Percentiles rank a stretch among this genome's conserved stretches.
Evolutionary conservation across 2,329 filamentous ascomycete genomes (phyloP).

Genomic region (Xylaria sp.): DNA sequence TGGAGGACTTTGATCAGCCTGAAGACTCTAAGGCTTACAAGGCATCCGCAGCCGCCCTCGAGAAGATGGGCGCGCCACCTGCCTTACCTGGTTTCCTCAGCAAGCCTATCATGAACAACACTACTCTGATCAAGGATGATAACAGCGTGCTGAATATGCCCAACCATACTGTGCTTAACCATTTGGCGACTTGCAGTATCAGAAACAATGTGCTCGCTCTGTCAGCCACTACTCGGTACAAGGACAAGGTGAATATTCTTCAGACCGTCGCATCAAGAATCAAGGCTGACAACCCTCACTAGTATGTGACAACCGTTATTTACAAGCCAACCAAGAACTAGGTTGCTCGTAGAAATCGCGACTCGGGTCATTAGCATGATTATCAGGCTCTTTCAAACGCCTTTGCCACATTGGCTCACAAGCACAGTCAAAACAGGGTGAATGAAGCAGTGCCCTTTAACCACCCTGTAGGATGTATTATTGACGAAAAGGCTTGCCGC

Average conservation of each 20-base stretch:
- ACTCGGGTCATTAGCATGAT: background rate
- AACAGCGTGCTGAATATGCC: conserved; percentile 95
- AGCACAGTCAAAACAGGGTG: background rate
- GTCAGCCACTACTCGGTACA: conserved; percentile 95
- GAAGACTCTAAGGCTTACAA: conserved; percentile 73
- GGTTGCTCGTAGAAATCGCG: conserved; percentile 10
- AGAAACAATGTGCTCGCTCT: conserved; percentile 94
- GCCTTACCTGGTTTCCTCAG: conserved; percentile 83
- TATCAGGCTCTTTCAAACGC: background rate
- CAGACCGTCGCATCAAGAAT: background rate
- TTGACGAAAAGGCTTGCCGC: background rate
- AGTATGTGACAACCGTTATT: conserved; percentile 97
- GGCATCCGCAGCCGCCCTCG: conserved; percentile 67
- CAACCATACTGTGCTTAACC: conserved; percentile 94
- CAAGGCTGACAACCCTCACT: conserved; percentile 15
- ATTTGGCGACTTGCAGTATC: conserved; percentile 95
- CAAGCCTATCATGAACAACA: conserved; percentile 90
- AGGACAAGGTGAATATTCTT: conserved; percentile 66
- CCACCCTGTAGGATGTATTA: background rate
- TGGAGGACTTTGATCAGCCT: conserved; percentile 78
- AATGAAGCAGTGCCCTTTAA: background rate
- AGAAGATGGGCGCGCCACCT: conserved; percentile 77
- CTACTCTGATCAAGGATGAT: conserved; percentile 91
- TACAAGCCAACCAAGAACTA: conserved; percentile 80
- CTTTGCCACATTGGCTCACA: background rate